phyloP scores from a whole-genome alignment of 495 filamentous ascomycete species.

The Evansstolkia leycettana region DNA sequence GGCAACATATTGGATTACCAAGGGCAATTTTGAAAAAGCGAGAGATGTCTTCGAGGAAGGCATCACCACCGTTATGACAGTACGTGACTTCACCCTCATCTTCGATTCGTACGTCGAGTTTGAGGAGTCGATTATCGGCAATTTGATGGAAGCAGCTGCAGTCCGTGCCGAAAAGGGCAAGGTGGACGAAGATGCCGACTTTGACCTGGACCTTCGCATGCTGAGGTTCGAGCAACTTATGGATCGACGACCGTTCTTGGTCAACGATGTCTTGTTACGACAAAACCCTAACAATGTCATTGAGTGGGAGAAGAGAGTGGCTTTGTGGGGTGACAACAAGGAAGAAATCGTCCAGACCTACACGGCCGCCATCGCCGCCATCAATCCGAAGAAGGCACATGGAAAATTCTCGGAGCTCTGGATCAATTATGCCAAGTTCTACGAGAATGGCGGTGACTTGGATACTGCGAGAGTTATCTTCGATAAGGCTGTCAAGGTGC shows the following conservation, averaged over 20 bases:
- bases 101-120: constrained; percentile 97
- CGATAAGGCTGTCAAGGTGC: constrained; percentile 96
- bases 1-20: constrained; percentile 94
- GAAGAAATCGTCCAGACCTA: constrained; percentile 88
- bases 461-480: constrained; percentile 80
- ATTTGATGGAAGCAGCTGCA: constrained; percentile 79
- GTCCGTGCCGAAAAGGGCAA: constrained; percentile 70
- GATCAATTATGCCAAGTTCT: constrained; percentile 96
- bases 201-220: constrained; percentile 95
- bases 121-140: constrained; percentile 89
- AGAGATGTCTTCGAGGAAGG: constrained; percentile 94
- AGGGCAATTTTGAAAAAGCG: constrained; percentile 81
- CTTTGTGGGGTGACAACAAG: constrained; percentile 90
- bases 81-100: constrained; percentile 93
- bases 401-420: constrained; percentile 92
- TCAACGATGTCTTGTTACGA: constrained; percentile 90
- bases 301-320: constrained; percentile 95
- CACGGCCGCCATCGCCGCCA: constrained; percentile 82
- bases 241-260: constrained; percentile 90
- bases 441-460: constrained; percentile 81
- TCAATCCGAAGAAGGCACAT: constrained; percentile 88
- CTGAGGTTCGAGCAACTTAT: constrained; percentile 96
- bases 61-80: constrained; percentile 96
- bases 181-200: constrained; percentile 76
- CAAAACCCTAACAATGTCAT: constrained; percentile 95